phyloP scores from a whole-genome alignment of 495 filamentous ascomycete species.

The Daldinia childiae region DNA sequence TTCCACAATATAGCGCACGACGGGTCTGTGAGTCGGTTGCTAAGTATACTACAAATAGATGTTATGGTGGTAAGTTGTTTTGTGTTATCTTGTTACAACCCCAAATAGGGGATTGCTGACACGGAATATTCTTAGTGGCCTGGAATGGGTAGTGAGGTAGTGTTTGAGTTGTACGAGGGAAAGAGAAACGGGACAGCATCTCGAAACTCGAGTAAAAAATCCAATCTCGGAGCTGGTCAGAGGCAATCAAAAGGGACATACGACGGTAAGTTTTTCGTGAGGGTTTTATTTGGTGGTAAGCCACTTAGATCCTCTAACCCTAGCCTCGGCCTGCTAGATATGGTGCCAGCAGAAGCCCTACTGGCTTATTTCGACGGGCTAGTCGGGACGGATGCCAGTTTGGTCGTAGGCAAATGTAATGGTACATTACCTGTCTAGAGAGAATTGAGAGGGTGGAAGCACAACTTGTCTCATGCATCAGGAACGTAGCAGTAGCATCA shows the following conservation, averaged over 20 bases:
- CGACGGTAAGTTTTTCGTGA: slow-evolving; percentile 52
- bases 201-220: neutral
- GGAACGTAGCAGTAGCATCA: slow-evolving; percentile 1
- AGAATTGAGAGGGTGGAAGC: neutral
- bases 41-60: slow-evolving; percentile 71
- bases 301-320: slow-evolving; percentile 68
- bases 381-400: slow-evolving; percentile 61
- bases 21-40: slow-evolving; percentile 67
- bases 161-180: slow-evolving; percentile 70
- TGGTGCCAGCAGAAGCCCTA: slow-evolving; percentile 67
- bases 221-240: neutral
- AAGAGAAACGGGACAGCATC: slow-evolving; percentile 14
- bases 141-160: slow-evolving; percentile 74
- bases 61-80: slow-evolving; percentile 61
- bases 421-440: slow-evolving; percentile 35
- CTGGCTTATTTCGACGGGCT: slow-evolving; percentile 72
- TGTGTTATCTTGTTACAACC: neutral
- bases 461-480: neutral
- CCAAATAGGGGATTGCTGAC: slow-evolving; percentile 7
- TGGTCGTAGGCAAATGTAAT: slow-evolving; percentile 50
- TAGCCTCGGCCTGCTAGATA: slow-evolving; percentile 66
- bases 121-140: slow-evolving; percentile 59
- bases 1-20: slow-evolving; percentile 77
- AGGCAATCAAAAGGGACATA: slow-evolving; percentile 48
- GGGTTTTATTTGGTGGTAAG: slow-evolving; percentile 71